Conservation (phyloP, 208 protist species). For the Leishmania tropica region DNA sequence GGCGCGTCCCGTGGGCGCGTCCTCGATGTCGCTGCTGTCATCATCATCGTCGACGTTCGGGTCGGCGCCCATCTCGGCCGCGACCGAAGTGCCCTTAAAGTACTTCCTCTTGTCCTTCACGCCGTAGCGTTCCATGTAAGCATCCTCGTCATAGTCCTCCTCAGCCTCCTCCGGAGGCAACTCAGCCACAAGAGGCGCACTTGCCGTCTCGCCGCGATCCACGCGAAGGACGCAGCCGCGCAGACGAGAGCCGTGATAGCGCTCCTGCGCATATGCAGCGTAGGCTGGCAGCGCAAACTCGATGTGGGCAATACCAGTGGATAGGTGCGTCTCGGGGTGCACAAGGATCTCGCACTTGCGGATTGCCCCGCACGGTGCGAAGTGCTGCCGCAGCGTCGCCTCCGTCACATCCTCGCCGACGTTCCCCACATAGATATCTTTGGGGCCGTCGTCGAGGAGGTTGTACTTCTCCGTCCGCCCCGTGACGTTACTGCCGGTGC, state of each 20-base stretch:
- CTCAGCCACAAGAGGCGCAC: slow-evolving; percentile 61
- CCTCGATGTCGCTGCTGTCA: slow-evolving; percentile 24
- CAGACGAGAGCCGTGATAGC: slow-evolving; percentile 84
- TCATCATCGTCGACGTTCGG: slow-evolving; percentile 21
- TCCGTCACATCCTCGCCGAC: slow-evolving; percentile 78
- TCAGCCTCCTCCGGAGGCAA: slow-evolving; percentile 46
- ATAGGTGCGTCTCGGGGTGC: slow-evolving; percentile 72
- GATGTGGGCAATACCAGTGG: slow-evolving; percentile 78
- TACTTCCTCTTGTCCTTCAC: slow-evolving; percentile 75
- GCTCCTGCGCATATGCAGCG: slow-evolving; percentile 80
- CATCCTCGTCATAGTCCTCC: slow-evolving; percentile 78
- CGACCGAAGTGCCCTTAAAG: slow-evolving; percentile 86
- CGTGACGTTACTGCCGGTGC: slow-evolving; percentile 49
- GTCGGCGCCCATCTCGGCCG: slow-evolving; percentile 41
- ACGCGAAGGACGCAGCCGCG: slow-evolving; percentile 79
- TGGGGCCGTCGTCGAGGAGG: slow-evolving; percentile 71
- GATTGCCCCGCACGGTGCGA: slow-evolving; percentile 73
- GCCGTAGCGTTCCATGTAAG: slow-evolving; percentile 68
- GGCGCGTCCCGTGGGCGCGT: slow-evolving; percentile 1
- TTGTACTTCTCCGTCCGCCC: slow-evolving; percentile 86
- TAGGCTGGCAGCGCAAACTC: slow-evolving; percentile 83
- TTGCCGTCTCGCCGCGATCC: slow-evolving; percentile 84
- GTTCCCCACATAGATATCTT: slow-evolving; percentile 86
- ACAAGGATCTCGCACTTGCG: slow-evolving; percentile 72
- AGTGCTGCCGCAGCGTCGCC: slow-evolving; percentile 79